Conservation (phyloP, 768 basidiomycete genomes). For the Tylopilus sp. region DNA sequence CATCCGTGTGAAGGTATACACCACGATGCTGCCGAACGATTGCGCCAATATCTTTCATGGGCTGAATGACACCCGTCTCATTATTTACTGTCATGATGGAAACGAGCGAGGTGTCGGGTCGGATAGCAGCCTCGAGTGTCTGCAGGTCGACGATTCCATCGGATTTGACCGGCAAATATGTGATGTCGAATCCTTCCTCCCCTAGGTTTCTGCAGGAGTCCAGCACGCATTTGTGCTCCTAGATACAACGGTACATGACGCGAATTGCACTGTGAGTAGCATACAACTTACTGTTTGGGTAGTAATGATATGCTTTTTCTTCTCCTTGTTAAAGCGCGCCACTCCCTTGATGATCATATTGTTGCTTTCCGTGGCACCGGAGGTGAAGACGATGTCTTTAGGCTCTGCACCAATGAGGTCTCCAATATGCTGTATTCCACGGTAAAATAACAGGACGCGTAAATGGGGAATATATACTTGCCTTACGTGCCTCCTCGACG, state of each 20-base stretch:
- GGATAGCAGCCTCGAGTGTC: conserved; percentile 81
- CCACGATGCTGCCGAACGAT: conserved; percentile 84
- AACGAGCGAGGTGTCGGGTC: conserved; percentile 90
- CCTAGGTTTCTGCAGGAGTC: conserved; percentile 95
- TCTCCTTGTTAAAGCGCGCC: conserved; percentile 91
- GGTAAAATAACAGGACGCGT: neutral
- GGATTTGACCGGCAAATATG: conserved; percentile 90
- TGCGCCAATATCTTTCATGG: conserved; percentile 90
- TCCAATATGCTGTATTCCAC: conserved; percentile 67
- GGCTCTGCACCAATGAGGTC: conserved; percentile 89
- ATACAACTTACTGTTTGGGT: conserved; percentile 74
- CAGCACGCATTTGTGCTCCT: conserved; percentile 99
- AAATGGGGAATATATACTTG: conserved; percentile 28
- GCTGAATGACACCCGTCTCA: conserved; percentile 98
- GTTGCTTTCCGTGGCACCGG: conserved; percentile 96
- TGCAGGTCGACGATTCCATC: conserved; percentile 82
- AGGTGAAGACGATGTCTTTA: conserved; percentile 97
- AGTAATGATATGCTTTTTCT: conserved; percentile 91
- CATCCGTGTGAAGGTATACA: conserved; percentile 95
- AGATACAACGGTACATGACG: conserved; percentile 5
- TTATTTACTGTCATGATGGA: conserved; percentile 99
- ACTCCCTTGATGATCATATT: conserved; percentile 98
- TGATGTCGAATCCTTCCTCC: conserved; percentile 97
- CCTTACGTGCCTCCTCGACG: conserved; percentile 89
- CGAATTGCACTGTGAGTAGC: neutral